phyloP scores from a whole-genome alignment of 1,139 yeast species.

The Wickerhamomyces sp. region DNA sequence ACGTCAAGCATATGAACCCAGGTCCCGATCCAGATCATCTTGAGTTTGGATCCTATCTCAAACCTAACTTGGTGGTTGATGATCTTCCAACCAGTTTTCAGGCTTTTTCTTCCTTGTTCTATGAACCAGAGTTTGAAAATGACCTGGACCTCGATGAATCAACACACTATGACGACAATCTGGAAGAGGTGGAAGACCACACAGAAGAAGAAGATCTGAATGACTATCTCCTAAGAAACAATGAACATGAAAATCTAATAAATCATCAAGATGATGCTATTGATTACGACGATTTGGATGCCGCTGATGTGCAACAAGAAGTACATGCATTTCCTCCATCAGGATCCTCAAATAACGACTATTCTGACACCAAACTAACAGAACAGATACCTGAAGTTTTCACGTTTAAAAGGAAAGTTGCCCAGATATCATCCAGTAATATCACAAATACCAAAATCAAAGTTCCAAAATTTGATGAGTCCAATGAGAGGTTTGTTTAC shows the following conservation, averaged over 20 bases:
- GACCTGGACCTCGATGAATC: conserved; percentile 4
- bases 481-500: conserved; percentile 6
- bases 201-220: conserved; percentile 14
- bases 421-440: conserved; percentile 1
- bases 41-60: conserved; percentile 12
- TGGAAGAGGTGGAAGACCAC: conserved; percentile 6
- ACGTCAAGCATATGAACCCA: conserved; percentile 20
- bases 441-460: not conserved
- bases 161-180: conserved; percentile 12
- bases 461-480: not conserved
- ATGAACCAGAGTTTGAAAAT: conserved; percentile 18
- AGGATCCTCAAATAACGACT: too few species aligned
- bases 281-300: conserved; percentile 9
- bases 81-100: conserved; percentile 21
- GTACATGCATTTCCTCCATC: not conserved
- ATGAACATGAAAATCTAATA: too few species aligned
- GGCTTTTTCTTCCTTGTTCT: conserved; percentile 25
- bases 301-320: conserved; percentile 1
- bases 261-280: conserved; percentile 13
- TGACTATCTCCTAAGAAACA: not conserved
- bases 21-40: conserved; percentile 3
- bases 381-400: too few species aligned
- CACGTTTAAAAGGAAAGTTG: not conserved
- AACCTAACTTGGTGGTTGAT: conserved; percentile 11
- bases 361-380: too few species aligned